Base-by-base conservation (phyloP, 768 basidiomycete species). In the Boletus bicolor region DNA sequence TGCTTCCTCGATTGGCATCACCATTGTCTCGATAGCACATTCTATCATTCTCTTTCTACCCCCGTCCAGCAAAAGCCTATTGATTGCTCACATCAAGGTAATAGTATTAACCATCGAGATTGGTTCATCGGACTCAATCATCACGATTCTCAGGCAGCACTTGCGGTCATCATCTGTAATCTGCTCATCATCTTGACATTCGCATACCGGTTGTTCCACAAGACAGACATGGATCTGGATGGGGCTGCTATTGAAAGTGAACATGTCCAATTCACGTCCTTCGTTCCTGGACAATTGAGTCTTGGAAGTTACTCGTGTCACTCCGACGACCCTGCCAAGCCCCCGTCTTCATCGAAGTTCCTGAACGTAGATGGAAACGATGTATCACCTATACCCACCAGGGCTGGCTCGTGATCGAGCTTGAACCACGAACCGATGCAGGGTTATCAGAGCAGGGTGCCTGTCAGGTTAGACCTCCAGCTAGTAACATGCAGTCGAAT, bases 21-120 rank as follows among this genome's bases (percentile, higher is more conserved):
- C 62, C 37, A 26, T 60, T 7, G 24, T 59, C 49, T 59, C 60
- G 3, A 49, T 65, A 24, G 44, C 43, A 2, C 61, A 65, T 14
- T 52, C 52, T 4, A 11, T 58, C 34, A 9, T 36, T 30, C 55
- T 67, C 10, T 58, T 61, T n/a, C 19, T 35, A 4, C 54, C 62
- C 4, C 7, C 36, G 10, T 49, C 41, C 9, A n/a, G 17, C 2
- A 4, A 4, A 15, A 48, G 44, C n/a, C 35, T 61, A 34, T 34
- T 71, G 32, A 9, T 61, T 3, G 24, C 34, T 21, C 53, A 67
- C 34, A 24, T 68, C 53, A 67, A 65, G 61, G 67, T 63, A 48
- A 55, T 28, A n/a, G 14, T 17, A 7, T n/a, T 19, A 19, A 15
- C 30, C 21, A 26, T 43, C 19, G 10, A 10, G 3, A 4, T 32